Conservation (phyloP, 1,284 basidiomycete genomes). For the Mycena sp. region DNA sequence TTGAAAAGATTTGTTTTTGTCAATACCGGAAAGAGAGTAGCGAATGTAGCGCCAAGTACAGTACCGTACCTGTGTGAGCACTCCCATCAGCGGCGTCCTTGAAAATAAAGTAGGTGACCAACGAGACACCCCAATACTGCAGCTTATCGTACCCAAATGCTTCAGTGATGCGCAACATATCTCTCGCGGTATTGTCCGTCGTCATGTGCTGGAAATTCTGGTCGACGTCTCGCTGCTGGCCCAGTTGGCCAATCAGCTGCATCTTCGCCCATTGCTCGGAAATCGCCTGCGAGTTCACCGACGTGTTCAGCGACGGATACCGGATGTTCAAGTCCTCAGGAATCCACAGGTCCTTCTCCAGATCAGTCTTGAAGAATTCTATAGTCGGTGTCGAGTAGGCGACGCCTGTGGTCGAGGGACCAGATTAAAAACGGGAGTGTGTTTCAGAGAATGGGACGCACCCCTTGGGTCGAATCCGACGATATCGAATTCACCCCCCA, state of each 20-base stretch:
- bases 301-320: conserved; percentile 17
- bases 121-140: conserved; percentile 49
- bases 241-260: conserved; percentile 13
- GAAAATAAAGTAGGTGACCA: conserved; percentile 17
- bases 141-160: conserved; percentile 44
- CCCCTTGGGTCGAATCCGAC: conserved; percentile 61
- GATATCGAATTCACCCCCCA: conserved; percentile 51
- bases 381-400: conserved; percentile 19
- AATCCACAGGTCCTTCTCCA: conserved; percentile 18
- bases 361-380: conserved; percentile 22
- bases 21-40: conserved; percentile 43
- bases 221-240: conserved; percentile 3
- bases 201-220: conserved; percentile 29
- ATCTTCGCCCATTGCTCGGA: conserved; percentile 8
- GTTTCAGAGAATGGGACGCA: conserved; percentile 1
- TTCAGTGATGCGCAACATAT: conserved; percentile 46
- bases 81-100: neutral
- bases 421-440: conserved; percentile 21
- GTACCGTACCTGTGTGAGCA: conserved; percentile 26
- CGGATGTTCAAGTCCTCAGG: neutral
- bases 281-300: conserved; percentile 12
- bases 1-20: neutral
- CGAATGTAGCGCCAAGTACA: conserved; percentile 42
- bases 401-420: conserved; percentile 16
- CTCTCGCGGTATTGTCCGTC: conserved; percentile 41